Evolutionary conservation across 1,139 yeast genomes (phyloP).

Genomic region (Magnusiomyces ingens): DNA sequence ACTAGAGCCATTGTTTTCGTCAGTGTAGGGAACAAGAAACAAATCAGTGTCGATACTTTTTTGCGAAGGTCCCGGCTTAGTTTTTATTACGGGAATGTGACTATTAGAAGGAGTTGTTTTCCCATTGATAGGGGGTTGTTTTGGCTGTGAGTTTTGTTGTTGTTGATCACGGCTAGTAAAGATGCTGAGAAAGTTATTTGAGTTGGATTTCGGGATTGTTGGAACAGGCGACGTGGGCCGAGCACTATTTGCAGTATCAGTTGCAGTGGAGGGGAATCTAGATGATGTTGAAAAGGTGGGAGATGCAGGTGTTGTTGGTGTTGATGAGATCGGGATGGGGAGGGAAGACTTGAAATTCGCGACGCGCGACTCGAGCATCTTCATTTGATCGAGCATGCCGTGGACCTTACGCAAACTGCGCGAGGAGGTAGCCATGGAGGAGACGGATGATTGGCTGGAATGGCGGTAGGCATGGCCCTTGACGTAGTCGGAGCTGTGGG

Average conservation of each 20-base stretch:
- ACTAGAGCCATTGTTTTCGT: no score
- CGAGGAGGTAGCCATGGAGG: conserved; percentile 20
- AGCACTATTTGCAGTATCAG: background rate
- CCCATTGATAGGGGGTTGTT: background rate
- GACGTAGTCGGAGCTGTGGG: background rate
- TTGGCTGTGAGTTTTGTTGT: background rate
- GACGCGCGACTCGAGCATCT: conserved; percentile 28
- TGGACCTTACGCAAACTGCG: conserved; percentile 30
- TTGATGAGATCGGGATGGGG: conserved; percentile 24
- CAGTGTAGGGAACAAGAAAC: no score
- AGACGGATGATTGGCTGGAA: conserved; percentile 1
- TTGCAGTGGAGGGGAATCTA: background rate
- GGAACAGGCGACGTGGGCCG: conserved; percentile 3
- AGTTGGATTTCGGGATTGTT: background rate
- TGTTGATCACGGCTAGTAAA: background rate
- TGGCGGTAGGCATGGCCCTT: background rate
- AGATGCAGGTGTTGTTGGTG: conserved; percentile 10
- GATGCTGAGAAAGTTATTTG: background rate
- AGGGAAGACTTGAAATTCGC: conserved; percentile 30
- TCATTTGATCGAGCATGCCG: conserved; percentile 32
- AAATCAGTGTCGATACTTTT: no score
- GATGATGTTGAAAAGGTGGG: background rate
- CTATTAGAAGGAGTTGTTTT: no score
- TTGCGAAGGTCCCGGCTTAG: no score
- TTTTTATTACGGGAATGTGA: no score